Conservation (phyloP, 1,284 basidiomycete species). For the Thelephora terrestris region DNA sequence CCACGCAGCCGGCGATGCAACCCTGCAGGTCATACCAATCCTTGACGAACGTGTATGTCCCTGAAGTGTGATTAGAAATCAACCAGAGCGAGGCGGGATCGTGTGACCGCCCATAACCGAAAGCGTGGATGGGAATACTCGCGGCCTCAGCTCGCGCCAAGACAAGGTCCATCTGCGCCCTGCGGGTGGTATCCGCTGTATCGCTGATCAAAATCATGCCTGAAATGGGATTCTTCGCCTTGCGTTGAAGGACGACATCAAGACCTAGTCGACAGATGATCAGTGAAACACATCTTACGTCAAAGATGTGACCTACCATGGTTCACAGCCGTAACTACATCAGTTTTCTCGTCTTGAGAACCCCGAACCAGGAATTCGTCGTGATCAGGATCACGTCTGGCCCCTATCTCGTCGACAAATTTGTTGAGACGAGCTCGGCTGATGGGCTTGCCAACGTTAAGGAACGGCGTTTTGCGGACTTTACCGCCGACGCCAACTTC, state of each 20-base stretch:
- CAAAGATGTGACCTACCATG: conserved; percentile 44
- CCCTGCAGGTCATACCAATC: conserved; percentile 92
- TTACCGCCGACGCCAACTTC: conserved; percentile 73
- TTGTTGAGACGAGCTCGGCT: conserved; percentile 62
- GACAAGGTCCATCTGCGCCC: conserved; percentile 98
- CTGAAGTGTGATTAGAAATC: conserved; percentile 93
- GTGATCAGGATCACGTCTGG: conserved; percentile 28
- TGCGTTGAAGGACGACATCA: conserved; percentile 89
- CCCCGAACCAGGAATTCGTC: conserved; percentile 75
- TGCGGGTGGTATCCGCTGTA: conserved; percentile 77
- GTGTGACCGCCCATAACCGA: conserved; percentile 93
- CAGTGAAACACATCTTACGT: background rate
- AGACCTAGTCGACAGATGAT: conserved; percentile 41
- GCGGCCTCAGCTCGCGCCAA: conserved; percentile 93
- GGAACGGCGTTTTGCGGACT: conserved; percentile 83
- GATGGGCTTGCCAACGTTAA: conserved; percentile 59
- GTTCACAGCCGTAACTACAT: conserved; percentile 94
- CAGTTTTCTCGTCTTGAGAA: conserved; percentile 81
- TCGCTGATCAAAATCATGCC: conserved; percentile 93
- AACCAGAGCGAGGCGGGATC: conserved; percentile 98
- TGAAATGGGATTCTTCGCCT: conserved; percentile 80
- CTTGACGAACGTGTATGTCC: conserved; percentile 95
- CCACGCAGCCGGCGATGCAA: conserved; percentile 84
- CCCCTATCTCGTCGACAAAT: conserved; percentile 67
- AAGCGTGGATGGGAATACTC: conserved; percentile 91